Evolutionary conservation across 768 basidiomycete species (phyloP), one percentile per base, ranked within the genome.

Genomic region (Cystobasidium ongulense): DNA sequence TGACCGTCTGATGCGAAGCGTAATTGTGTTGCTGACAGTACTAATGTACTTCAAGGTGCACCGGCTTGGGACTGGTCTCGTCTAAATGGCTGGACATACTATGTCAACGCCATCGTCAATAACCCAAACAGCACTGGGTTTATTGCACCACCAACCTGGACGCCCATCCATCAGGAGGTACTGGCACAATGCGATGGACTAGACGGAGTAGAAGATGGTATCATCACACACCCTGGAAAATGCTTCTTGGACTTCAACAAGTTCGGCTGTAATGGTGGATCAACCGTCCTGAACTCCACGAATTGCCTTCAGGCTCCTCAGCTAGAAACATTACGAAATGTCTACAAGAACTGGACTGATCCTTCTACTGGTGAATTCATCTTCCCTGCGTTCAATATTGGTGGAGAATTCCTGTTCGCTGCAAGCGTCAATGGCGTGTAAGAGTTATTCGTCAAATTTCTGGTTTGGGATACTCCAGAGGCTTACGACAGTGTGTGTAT

Each of bases 151-250:
- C n/a, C 74, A 41, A 29, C 13, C 35, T 72, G 46, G 31, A 29
- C 63, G 8, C 27, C 38, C 7, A 71, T 64, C 11, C 43, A 71
- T 31, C 52, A 38, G 5, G 46, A 63, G 11, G 76, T 76, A 31
- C 38, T 72, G 2, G 21, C 33, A 0, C 77, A 78, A 54, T 78
- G 77, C 67, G 77, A 78, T 72, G 72, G 38, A n/a, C 59, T 74
- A 18, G 77, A 78, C 53, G 75, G 76, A 1, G 33, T 78, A 25
- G 80, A 80, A 71, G 81, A 81, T 43, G 78, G 78, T 11, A 75
- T 81, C 66, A 76, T 82, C 61, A 79, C 79, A 23, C 80, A 81
- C 66, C 79, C 81, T 11, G 72, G 77, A 59, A 77, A 78, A 62
- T 80, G 78, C 39, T 77, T 79, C 31, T 81, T 82, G 7, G 79